Percentiles rank a stretch among this genome's conserved stretches.
Conservation (phyloP, 2,329 filamentous ascomycete species). For the Fusarium pseudocircinatum region DNA sequence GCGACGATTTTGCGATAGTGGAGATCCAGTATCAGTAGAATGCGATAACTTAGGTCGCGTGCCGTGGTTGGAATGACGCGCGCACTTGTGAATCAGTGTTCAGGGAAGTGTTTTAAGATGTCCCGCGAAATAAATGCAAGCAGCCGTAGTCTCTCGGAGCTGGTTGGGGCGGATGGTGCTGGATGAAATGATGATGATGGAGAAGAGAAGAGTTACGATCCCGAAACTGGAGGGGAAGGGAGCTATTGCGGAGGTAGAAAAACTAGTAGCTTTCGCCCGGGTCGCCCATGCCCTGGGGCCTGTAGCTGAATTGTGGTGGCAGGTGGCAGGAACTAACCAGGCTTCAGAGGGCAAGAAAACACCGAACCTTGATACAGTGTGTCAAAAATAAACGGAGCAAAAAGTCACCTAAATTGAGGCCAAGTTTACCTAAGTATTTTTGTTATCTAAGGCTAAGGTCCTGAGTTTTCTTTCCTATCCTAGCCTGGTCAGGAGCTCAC, state of each 20-base stretch:
- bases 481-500: neutral
- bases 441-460: no score
- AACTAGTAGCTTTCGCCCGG: slow-evolving; percentile 32
- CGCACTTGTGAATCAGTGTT: neutral
- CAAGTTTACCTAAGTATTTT: no score
- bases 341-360: no score
- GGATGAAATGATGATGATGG: slow-evolving; percentile 38
- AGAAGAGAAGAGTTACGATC: slow-evolving; percentile 26
- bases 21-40: slow-evolving; percentile 17
- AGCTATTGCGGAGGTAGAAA: slow-evolving; percentile 32
- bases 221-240: slow-evolving; percentile 21
- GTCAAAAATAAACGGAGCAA: no score
- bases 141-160: neutral
- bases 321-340: slow-evolving; percentile 26
- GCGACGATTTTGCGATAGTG: slow-evolving; percentile 16
- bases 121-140: neutral
- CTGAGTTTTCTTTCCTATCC: no score
- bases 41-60: slow-evolving; percentile 30
- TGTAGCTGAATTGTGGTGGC: slow-evolving; percentile 24
- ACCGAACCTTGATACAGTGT: no score
- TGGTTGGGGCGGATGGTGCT: neutral
- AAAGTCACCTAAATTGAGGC: no score
- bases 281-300: slow-evolving; percentile 30
- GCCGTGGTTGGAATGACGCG: slow-evolving; percentile 8
- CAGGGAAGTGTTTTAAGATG: neutral